These are phyloP conservation scores for Citeromyces hawaiiensis DNA, from an alignment of 1,139 yeast genomes.

Conservation along the genomic window DNA sequence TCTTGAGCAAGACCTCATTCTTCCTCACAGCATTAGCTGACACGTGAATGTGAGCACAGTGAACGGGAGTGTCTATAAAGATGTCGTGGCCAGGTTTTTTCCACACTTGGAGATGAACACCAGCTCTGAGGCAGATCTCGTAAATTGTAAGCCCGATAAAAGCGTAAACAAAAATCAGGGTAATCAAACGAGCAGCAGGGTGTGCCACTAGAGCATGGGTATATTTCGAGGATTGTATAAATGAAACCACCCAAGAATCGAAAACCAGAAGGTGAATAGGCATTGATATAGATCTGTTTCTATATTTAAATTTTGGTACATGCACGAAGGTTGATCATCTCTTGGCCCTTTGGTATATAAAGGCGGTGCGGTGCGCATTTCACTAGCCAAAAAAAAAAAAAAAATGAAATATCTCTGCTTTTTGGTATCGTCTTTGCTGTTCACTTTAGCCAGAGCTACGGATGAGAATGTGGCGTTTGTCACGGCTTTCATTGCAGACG, in stretches of 20 bases:
- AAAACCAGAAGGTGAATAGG: neutral
- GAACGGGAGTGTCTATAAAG: conserved; percentile 58
- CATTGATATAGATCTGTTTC: neutral
- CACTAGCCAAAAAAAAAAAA: conserved; percentile 1
- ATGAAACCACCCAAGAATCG: neutral
- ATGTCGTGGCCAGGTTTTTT: conserved; percentile 52
- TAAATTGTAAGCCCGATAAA: conserved; percentile 24
- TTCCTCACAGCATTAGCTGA: conserved; percentile 27
- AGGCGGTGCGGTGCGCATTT: neutral
- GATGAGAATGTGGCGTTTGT: conserved; percentile 11
- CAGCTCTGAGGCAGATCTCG: conserved; percentile 32
- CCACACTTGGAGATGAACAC: conserved; percentile 37
- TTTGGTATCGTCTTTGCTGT: conserved; percentile 1
- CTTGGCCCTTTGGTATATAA: neutral
- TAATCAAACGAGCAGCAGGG: conserved; percentile 18
- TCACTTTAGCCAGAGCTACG: conserved; percentile 10
- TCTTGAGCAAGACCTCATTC: conserved; percentile 17
- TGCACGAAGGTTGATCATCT: neutral
- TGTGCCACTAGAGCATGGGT: conserved; percentile 9
- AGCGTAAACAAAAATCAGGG: conserved; percentile 24
- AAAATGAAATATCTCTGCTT: conserved; percentile 2
- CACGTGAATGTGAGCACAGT: conserved; percentile 62
- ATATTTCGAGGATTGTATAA: neutral
- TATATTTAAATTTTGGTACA: neutral
- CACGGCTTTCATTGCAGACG: conserved; percentile 17